A percentile compares a stretch with the other conserved stretches of the same genome.
phyloP scores from a whole-genome alignment of 2,329 filamentous ascomycete species.

The Trichoderma endophyticum region DNA sequence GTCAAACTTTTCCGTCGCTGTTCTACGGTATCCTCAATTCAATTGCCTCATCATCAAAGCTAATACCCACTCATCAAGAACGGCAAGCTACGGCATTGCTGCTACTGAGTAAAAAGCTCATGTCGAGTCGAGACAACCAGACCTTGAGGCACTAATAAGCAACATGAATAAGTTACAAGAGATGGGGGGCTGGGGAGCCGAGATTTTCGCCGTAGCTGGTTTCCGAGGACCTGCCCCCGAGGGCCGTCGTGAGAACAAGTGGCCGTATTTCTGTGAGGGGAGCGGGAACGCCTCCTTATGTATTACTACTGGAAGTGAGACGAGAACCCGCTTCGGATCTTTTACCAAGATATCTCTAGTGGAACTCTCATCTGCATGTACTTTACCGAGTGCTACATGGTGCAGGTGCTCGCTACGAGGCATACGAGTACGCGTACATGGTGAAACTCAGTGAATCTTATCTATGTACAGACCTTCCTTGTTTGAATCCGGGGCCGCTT shows the following conservation, averaged over 20 bases:
- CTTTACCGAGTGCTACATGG: background rate
- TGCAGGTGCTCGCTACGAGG: background rate
- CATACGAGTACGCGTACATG: background rate
- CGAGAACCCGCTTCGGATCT: background rate
- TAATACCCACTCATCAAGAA: background rate
- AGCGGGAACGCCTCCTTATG: constrained; percentile 4
- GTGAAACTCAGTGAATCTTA: background rate
- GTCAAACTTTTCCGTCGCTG: background rate
- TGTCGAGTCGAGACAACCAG: background rate
- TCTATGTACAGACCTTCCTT: background rate
- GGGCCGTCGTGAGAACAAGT: background rate
- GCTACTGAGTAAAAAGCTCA: background rate
- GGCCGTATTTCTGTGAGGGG: background rate
- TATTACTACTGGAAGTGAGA: background rate
- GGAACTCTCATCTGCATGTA: background rate
- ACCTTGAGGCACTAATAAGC: background rate
- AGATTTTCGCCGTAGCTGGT: background rate
- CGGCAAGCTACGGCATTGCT: constrained; percentile 3
- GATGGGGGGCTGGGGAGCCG: background rate
- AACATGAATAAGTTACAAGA: background rate
- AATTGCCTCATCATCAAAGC: background rate
- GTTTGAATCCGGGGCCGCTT: background rate
- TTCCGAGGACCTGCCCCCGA: background rate
- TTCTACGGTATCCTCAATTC: background rate
- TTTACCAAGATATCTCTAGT: background rate